Conservation (phyloP, 2,329 filamentous ascomycete species). For the Chaetomiaceae sp. region DNA sequence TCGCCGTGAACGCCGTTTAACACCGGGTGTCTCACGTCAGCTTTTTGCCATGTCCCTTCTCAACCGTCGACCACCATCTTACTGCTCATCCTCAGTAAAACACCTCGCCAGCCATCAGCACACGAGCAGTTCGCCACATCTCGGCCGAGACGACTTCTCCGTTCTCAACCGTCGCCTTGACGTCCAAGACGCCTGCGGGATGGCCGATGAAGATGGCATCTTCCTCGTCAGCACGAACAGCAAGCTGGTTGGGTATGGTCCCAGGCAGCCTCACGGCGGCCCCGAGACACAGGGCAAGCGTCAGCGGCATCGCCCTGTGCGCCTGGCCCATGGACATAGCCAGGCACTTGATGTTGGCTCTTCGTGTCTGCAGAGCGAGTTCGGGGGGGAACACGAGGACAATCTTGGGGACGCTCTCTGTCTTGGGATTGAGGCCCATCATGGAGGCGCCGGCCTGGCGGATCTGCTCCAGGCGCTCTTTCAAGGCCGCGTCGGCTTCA, state of each 20-base stretch:
- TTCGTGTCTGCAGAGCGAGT: constrained; percentile 18
- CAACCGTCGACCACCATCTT: neutral
- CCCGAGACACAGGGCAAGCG: constrained; percentile 38
- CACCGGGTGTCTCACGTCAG: constrained; percentile 14
- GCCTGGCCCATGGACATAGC: constrained; percentile 45
- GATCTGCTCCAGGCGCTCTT: constrained; percentile 34
- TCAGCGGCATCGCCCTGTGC: constrained; percentile 41
- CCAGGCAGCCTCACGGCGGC: constrained; percentile 38
- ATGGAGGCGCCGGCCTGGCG: constrained; percentile 34
- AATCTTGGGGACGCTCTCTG: constrained; percentile 42
- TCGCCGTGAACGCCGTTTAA: neutral
- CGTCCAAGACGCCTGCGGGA: constrained; percentile 44
- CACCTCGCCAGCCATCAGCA: constrained; percentile 47
- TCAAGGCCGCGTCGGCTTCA: constrained; percentile 32
- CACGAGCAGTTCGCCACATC: constrained; percentile 43
- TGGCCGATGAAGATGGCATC: constrained; percentile 41
- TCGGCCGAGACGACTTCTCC: constrained; percentile 42
- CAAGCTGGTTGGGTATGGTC: constrained; percentile 38
- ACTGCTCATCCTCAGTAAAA: constrained; percentile 33
- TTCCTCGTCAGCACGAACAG: constrained; percentile 19
- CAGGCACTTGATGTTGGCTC: constrained; percentile 40
- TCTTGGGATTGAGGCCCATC: constrained; percentile 39
- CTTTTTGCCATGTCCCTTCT: neutral
- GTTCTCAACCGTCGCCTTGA: constrained; percentile 38
- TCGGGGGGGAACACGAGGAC: constrained; percentile 38